phyloP scores from a whole-genome alignment of 202 grass and related monocot species.

The Panicum hallii region DNA sequence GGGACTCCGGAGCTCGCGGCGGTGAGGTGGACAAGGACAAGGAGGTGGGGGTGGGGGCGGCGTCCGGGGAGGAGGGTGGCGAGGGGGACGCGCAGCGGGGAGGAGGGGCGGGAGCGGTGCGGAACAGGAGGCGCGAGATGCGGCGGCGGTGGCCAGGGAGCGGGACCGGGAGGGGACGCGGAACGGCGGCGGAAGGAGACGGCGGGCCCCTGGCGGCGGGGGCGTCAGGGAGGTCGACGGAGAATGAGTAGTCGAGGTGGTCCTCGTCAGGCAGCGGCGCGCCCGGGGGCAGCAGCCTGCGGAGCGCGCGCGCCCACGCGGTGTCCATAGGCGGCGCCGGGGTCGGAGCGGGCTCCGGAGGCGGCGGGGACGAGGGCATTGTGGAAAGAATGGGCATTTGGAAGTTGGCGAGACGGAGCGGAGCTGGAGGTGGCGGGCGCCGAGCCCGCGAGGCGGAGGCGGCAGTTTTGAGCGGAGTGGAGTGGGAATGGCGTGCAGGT shows the following conservation, averaged over 20 bases:
- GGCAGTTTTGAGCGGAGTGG: background rate
- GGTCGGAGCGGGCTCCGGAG: background rate
- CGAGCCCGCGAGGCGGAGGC: background rate
- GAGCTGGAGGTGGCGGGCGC: too few relatives aligned
- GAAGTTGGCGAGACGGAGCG: too few relatives aligned
- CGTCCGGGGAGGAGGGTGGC: slow-evolving; percentile 53
- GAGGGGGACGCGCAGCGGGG: slow-evolving; percentile 41
- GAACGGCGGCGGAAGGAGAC: background rate
- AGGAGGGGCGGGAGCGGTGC: slow-evolving; percentile 17
- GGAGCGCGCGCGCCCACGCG: slow-evolving; percentile 30
- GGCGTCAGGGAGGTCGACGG: slow-evolving; percentile 52
- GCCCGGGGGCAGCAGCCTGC: slow-evolving; percentile 36
- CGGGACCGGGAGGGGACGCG: background rate
- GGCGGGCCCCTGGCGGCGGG: background rate
- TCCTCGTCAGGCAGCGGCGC: slow-evolving; percentile 42
- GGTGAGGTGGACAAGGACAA: slow-evolving; percentile 12
- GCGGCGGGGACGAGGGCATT: slow-evolving; percentile 21
- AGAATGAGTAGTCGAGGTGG: slow-evolving; percentile 64
- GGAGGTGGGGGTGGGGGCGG: slow-evolving; percentile 29
- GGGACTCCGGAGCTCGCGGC: slow-evolving; percentile 34
- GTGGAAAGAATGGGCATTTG: background rate
- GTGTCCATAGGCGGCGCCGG: background rate
- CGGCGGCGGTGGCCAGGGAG: slow-evolving; percentile 39
- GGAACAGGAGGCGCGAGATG: slow-evolving; percentile 2
- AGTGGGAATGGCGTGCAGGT: background rate